A percentile compares a stretch with the other conserved stretches of the same genome.
phyloP scores from a whole-genome alignment of 139 green algal genomes.

The Coelastrella sp. region DNA sequence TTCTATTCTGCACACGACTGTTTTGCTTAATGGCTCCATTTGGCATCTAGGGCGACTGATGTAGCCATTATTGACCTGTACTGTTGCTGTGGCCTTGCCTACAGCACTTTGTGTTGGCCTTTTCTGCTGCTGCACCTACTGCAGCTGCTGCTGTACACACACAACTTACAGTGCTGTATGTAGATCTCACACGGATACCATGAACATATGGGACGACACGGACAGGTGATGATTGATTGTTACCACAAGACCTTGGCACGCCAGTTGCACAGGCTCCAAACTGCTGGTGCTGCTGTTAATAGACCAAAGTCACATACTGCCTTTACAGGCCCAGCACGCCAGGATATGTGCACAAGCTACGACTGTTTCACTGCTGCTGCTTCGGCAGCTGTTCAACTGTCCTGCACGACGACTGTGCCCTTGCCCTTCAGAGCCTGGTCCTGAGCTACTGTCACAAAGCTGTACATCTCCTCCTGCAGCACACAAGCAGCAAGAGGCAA shows the following conservation, averaged over 20 bases:
- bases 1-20: no score
- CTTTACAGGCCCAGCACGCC: not conserved
- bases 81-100: no score
- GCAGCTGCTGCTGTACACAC: no score
- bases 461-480: slow-evolving; percentile 98
- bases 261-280: not conserved
- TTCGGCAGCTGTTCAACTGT: slow-evolving; percentile 56
- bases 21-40: no score
- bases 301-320: not conserved
- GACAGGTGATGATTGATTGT: not conserved
- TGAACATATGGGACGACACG: not conserved
- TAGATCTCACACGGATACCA: no score
- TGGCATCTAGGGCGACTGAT: no score
- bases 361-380: not conserved
- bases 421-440: slow-evolving; percentile 91
- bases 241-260: not conserved
- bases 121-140: no score
- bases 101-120: no score
- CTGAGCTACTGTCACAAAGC: slow-evolving; percentile 96
- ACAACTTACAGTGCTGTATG: no score
- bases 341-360: not conserved
- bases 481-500: not conserved
- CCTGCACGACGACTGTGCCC: slow-evolving; percentile 81
- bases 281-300: not conserved
- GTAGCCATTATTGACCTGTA: no score